These are phyloP conservation scores for Quercus parvula DNA, from an alignment of 306 rosid species.

Conservation along the genomic window DNA sequence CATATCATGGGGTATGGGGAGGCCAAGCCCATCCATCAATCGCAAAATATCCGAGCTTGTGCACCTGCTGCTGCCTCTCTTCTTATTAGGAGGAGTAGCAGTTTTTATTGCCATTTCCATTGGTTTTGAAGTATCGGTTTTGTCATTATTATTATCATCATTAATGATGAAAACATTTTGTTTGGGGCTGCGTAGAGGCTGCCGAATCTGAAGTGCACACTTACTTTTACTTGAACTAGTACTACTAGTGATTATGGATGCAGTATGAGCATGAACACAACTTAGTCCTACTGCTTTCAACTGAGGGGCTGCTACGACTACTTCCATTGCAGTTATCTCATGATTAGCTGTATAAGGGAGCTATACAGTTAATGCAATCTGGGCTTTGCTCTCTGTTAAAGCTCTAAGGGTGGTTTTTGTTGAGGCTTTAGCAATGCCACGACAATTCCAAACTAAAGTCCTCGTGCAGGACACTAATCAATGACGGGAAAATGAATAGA, in stretches of 20 bases:
- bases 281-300: not conserved
- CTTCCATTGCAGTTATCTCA: no score
- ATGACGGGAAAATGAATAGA: no score
- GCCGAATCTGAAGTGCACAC: constrained; percentile 9
- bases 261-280: not conserved
- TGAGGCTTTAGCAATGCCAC: no score
- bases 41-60: constrained; percentile 41
- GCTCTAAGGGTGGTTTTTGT: no score
- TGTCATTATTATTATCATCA: not conserved
- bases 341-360: no score
- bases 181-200: constrained; percentile 17
- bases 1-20: constrained; percentile 37
- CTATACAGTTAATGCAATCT: no score
- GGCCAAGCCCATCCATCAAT: constrained; percentile 43
- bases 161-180: not conserved
- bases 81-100: not conserved
- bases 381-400: no score
- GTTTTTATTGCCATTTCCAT: constrained; percentile 2
- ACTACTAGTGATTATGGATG: not conserved
- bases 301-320: not conserved
- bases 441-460: no score
- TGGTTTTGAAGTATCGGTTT: not conserved
- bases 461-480: no score
- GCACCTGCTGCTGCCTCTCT: constrained; percentile 5
- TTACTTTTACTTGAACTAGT: not conserved